A percentile compares a stretch with the other conserved stretches of the same genome.
phyloP scores from a whole-genome alignment of 2,329 filamentous ascomycete genomes.

The Ophiosphaerella korrae region DNA sequence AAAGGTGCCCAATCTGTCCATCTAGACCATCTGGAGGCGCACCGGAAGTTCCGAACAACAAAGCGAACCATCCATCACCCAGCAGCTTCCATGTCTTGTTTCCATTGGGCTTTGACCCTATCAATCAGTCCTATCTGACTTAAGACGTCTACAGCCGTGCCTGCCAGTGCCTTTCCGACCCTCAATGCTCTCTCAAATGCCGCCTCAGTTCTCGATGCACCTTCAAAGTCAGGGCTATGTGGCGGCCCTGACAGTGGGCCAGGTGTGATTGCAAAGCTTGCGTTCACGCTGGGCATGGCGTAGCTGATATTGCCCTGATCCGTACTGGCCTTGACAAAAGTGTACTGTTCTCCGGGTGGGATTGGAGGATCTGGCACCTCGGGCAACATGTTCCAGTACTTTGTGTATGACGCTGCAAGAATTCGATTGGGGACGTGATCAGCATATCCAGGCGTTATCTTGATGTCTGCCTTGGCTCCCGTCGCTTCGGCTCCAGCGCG shows the following conservation, averaged over 20 bases:
- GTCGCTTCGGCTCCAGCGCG: conserved; percentile 56
- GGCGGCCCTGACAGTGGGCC: conserved; percentile 40
- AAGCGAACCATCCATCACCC: too few relatives aligned
- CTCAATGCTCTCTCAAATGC: conserved; percentile 42
- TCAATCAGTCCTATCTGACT: conserved; percentile 9
- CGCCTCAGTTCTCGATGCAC: conserved; percentile 43
- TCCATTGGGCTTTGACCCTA: conserved; percentile 15
- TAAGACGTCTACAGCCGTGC: conserved; percentile 46
- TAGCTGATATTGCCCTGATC: conserved; percentile 66
- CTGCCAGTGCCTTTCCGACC: conserved; percentile 45
- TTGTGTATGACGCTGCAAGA: conserved; percentile 48
- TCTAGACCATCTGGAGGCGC: background rate
- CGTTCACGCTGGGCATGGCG: conserved; percentile 60
- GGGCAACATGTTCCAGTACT: conserved; percentile 28
- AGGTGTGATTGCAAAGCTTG: conserved; percentile 55
- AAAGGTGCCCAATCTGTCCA: background rate
- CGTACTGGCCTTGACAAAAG: conserved; percentile 56
- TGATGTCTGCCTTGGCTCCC: conserved; percentile 56
- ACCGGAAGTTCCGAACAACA: background rate
- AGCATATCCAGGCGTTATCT: conserved; percentile 53
- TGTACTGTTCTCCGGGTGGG: conserved; percentile 17
- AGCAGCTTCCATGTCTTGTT: conserved; percentile 10
- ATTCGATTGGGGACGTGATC: conserved; percentile 62
- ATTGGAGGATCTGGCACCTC: conserved; percentile 19
- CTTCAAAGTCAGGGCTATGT: conserved; percentile 50